phyloP scores from a whole-genome alignment of 768 basidiomycete species.

The Lactifluus piperatus region DNA sequence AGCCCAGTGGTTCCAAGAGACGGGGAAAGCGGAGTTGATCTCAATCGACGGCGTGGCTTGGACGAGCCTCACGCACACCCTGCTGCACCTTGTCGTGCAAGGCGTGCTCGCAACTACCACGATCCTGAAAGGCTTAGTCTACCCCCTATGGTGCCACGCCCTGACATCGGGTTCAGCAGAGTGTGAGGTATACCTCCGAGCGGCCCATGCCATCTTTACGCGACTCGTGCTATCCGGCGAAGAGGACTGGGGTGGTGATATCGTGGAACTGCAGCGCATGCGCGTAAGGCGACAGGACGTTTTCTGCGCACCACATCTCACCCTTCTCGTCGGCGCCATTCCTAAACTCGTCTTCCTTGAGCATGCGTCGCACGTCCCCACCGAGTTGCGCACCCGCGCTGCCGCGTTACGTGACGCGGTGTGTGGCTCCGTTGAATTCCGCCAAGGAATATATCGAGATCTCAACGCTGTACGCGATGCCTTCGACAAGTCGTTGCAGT shows the following conservation, averaged over 20 bases:
- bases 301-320: slow-evolving; percentile 58
- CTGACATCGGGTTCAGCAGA: slow-evolving; percentile 32
- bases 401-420: slow-evolving; percentile 46
- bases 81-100: slow-evolving; percentile 55
- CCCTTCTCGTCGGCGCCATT: slow-evolving; percentile 49
- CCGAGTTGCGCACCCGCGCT: slow-evolving; percentile 40
- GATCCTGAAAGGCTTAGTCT: slow-evolving; percentile 64
- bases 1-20: slow-evolving; percentile 61
- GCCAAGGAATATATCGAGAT: slow-evolving; percentile 68
- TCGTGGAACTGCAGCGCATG: slow-evolving; percentile 61
- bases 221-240: slow-evolving; percentile 50
- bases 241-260: slow-evolving; percentile 34
- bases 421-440: slow-evolving; percentile 59
- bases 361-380: slow-evolving; percentile 44
- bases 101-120: slow-evolving; percentile 68
- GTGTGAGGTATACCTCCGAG: slow-evolving; percentile 44
- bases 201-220: slow-evolving; percentile 56
- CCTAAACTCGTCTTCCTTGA: slow-evolving; percentile 68
- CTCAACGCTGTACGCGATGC: slow-evolving; percentile 59
- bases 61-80: slow-evolving; percentile 53
- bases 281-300: slow-evolving; percentile 61
- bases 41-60: slow-evolving; percentile 54
- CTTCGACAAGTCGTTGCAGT: slow-evolving; percentile 54
- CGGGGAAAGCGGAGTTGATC: slow-evolving; percentile 54
- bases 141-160: slow-evolving; percentile 65